Percentiles rank a stretch among this genome's conserved stretches.
Evolutionary conservation across 257 asterid species (phyloP).

Genomic region (Solanum pinnatisectum): DNA sequence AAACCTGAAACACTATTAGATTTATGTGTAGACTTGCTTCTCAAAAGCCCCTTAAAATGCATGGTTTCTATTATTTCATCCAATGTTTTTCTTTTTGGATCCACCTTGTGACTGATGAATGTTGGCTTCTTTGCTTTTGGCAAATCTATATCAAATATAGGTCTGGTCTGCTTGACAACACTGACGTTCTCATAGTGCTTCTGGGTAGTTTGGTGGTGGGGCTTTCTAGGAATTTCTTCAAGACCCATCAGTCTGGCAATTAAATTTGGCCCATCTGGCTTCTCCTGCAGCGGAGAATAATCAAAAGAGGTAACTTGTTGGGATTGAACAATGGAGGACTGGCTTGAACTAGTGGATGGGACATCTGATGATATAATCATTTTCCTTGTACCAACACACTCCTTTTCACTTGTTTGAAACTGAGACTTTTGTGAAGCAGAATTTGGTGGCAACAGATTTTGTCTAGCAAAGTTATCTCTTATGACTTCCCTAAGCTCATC

Average conservation of each 20-base stretch:
- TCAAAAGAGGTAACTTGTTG: slow-evolving; percentile 25
- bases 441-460: slow-evolving; percentile 34
- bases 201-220: background rate
- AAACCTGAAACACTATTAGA: slow-evolving; percentile 10
- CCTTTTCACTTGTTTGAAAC: slow-evolving; percentile 4
- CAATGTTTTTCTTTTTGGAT: slow-evolving; percentile 20
- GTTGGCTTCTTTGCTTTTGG: slow-evolving; percentile 42
- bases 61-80: slow-evolving; percentile 42
- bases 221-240: slow-evolving; percentile 30
- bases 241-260: slow-evolving; percentile 84
- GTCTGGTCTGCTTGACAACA: slow-evolving; percentile 11
- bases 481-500: slow-evolving; percentile 70
- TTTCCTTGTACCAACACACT: slow-evolving; percentile 6
- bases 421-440: slow-evolving; percentile 3
- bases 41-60: slow-evolving; percentile 48
- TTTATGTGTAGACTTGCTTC: slow-evolving; percentile 17
- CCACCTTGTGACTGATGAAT: slow-evolving; percentile 22
- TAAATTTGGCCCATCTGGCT: slow-evolving; percentile 36
- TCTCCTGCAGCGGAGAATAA: slow-evolving; percentile 26
- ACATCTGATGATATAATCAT: slow-evolving; percentile 22
- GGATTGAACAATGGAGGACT: slow-evolving; percentile 32
- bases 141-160: slow-evolving; percentile 40
- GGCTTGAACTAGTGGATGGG: slow-evolving; percentile 48
- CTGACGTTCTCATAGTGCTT: slow-evolving; percentile 12
- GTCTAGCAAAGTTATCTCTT: slow-evolving; percentile 49